Base-by-base conservation (phyloP, 257 asterid genomes). In the Cordia subcordata region DNA sequence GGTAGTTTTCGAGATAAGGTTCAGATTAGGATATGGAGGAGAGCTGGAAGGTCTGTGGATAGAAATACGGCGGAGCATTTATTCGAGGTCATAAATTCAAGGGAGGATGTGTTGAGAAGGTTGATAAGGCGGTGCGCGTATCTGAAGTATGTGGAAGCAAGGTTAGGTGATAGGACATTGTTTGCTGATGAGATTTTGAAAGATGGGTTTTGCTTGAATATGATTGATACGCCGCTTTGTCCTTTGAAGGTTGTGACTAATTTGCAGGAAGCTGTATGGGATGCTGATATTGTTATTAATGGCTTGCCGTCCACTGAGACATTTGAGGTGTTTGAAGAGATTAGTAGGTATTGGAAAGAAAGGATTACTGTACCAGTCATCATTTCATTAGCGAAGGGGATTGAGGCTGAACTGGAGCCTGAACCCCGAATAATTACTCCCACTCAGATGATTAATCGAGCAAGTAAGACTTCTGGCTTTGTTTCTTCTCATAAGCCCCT, bases 221-320 rank as follows among this genome's bases (percentile, higher is more conserved):
- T 86, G 95, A 83, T 86, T 4, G 92, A 86, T 57, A 84, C 95
- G 0, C 95, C 95, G 5, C 81, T 86, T 62, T 86, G 90, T 61
- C 95, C 95, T 8, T 72, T 84, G 77, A 86, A 86, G 64, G 93
- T 86, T 33, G 93, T 86, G 66, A 86, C 86, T 4, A 86, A 86
- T 66, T 80, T 86, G 76, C 95, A 86, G 70, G 95, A 86, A 72
- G 95, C 95, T 51, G 88, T 84, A 55, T 86, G 95, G 95, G 93
- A 86, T 63, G 95, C 93, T 11, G 95, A 86, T 68, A 63, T 86
- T 49, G 93, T 86, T 33, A 75, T 86, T 16, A 86, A 86, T 38
- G 93, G 93, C 53, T 70, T 86, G 79, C 95, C 95, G 10, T 86
- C 95, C 16, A 86, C 95, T 11, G 95, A 86, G 66, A 86, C 93